These are phyloP conservation scores for Pichia sp. DNA, from an alignment of 1,139 yeast species.

Conservation along the genomic window DNA sequence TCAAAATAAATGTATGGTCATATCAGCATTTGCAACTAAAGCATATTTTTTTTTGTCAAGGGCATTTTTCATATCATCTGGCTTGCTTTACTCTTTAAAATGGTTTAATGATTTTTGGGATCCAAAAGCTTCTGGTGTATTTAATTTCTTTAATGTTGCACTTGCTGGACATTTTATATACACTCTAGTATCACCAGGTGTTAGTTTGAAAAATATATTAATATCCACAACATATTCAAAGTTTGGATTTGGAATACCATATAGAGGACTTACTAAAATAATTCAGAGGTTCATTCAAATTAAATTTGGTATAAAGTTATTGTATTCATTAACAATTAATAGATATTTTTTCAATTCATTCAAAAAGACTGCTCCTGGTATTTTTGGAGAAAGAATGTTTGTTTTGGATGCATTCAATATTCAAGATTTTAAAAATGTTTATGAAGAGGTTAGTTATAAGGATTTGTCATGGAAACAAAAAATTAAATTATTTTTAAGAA, in stretches of 20 bases:
- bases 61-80: background rate
- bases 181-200: conserved; percentile 3
- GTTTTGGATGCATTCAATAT: conserved; percentile 6
- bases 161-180: conserved; percentile 5
- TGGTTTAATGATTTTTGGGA: conserved; percentile 2
- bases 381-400: conserved; percentile 5
- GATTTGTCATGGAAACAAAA: background rate
- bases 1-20: too few species aligned
- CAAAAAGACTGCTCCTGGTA: conserved; percentile 3
- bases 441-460: background rate
- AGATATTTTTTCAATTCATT: conserved; percentile 6
- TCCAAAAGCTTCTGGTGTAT: background rate
- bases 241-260: conserved; percentile 3
- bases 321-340: conserved; percentile 5
- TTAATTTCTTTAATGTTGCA: background rate
- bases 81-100: background rate
- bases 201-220: background rate
- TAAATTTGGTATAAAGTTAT: background rate
- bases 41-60: too few species aligned
- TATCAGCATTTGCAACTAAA: too few species aligned
- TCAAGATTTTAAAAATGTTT: conserved; percentile 6
- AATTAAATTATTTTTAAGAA: background rate
- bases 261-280: background rate
- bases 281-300: background rate
- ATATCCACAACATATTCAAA: background rate